Conservation (phyloP, 208 protist genomes). For the Leishmania guyanensis region DNA sequence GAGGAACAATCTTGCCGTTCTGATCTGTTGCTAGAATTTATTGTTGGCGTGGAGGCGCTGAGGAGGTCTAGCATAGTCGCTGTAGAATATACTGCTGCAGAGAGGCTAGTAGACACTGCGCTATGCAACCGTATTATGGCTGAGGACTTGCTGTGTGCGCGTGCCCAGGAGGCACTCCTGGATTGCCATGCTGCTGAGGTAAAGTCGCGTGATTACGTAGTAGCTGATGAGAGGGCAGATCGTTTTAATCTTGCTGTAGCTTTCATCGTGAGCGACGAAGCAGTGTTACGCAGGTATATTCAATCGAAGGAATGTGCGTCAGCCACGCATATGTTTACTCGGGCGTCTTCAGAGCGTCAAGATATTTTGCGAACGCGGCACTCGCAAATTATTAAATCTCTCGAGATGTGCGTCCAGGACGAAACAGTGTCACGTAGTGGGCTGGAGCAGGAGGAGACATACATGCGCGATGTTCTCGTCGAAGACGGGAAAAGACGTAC, state of each 20-base stretch:
- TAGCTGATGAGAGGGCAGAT: not conserved
- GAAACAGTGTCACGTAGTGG: not conserved
- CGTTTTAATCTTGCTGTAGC: not conserved
- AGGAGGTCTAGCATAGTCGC: not conserved
- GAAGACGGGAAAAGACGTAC: not conserved
- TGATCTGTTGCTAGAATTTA: not conserved
- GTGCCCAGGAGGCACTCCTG: not conserved
- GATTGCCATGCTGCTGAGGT: not conserved
- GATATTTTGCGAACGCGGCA: not conserved
- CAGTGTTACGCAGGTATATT: not conserved
- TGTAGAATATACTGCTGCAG: not conserved
- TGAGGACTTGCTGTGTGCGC: not conserved
- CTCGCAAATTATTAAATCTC: not conserved
- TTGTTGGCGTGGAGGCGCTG: not conserved
- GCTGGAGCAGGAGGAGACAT: not conserved
- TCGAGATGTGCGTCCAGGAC: not conserved
- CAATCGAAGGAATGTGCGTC: not conserved
- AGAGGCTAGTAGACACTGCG: not conserved
- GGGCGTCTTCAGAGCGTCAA: not conserved
- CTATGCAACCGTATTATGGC: not conserved
- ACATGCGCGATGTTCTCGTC: not conserved
- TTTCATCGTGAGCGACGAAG: not conserved
- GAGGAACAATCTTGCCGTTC: not conserved
- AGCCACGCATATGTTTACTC: not conserved
- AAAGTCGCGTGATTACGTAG: not conserved